Evolutionary conservation across 768 basidiomycete species (phyloP).

Genomic region (Termitomyces titanicus): DNA sequence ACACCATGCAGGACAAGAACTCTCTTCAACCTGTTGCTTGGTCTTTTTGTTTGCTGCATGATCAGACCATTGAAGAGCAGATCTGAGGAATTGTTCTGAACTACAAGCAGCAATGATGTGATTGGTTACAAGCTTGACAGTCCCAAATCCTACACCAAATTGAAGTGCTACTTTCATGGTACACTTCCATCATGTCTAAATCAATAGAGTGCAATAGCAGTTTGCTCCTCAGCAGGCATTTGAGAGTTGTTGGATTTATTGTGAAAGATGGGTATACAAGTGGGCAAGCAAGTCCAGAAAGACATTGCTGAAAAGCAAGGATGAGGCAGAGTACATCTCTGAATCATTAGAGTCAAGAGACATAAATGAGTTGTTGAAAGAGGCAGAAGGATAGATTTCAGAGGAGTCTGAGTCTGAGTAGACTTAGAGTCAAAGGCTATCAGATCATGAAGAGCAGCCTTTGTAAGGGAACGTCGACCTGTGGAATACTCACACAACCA

Average conservation of each 20-base stretch:
- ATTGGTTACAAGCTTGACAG: constrained; percentile 20
- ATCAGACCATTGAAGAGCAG: constrained; percentile 26
- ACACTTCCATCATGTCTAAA: constrained; percentile 25
- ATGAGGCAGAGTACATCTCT: no score
- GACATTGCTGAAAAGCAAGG: no score
- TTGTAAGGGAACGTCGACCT: no score
- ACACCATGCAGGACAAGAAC: constrained; percentile 30
- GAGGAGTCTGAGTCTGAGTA: no score
- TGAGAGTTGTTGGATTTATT: constrained; percentile 26
- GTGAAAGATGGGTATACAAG: constrained; percentile 21
- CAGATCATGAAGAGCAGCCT: no score
- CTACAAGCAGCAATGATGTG: constrained; percentile 24
- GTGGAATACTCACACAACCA: no score
- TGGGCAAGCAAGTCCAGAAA: no score
- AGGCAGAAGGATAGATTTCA: no score
- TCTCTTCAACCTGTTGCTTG: constrained; percentile 32
- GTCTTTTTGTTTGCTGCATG: constrained; percentile 28
- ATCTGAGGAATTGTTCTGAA: constrained; percentile 16
- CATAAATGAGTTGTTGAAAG: no score
- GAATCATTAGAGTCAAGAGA: no score
- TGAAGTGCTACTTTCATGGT: constrained; percentile 28
- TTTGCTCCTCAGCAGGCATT: constrained; percentile 25
- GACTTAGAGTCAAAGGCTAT: no score
- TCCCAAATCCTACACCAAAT: constrained; percentile 33
- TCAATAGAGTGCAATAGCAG: constrained; percentile 30